Base-by-base conservation (phyloP, 306 rosid species). In the Cicer judaicum region DNA sequence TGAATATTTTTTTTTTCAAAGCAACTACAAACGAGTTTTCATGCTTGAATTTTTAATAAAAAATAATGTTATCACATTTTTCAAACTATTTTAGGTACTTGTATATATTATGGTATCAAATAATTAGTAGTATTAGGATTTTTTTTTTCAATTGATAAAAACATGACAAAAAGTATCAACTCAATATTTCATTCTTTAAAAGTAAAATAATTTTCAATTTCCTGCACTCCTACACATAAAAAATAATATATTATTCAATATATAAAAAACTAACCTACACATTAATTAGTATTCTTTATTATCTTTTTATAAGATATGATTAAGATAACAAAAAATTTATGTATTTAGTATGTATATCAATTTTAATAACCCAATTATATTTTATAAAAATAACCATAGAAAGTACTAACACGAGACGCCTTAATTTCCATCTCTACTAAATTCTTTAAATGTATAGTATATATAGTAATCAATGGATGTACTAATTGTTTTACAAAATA, bases 191-290 rank as follows among this genome's bases (percentile, higher is more conserved):
- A 7, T 50, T 59, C 11, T 5, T 2, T 7, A 2, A 36, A 9
- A 52, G 2, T 29, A 29, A 29, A 21, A 7, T 7, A 43, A 18
- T 44, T 24, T 66, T 88, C 63, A 82, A 69, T 77, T 80, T 81
- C 92, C 98, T 95, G 64, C 84, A 69, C 21, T 4, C 40, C 14
- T 43, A 49, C 12, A 56, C 65, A 69, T 4, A 54, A 8, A 62
- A 42, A 34, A 36, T 39, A 0, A 4, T 24, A 14, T 34, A 59
- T 0, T 59, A 12, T 74, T 68, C 50, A 48, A 34, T 57, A 50
- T 64, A 54, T 10, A 6, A 12, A 5, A 6, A 11, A 13, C 62
- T 56, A 57, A 7, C 16, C 5, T 7, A 52, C 8, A 13, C 14
- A 15, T 5, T 16, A 53, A 13, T 53, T 53, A 53, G 16, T 53